Conservation (phyloP, 768 basidiomycete species). For the Fomitopsis pulvina region DNA sequence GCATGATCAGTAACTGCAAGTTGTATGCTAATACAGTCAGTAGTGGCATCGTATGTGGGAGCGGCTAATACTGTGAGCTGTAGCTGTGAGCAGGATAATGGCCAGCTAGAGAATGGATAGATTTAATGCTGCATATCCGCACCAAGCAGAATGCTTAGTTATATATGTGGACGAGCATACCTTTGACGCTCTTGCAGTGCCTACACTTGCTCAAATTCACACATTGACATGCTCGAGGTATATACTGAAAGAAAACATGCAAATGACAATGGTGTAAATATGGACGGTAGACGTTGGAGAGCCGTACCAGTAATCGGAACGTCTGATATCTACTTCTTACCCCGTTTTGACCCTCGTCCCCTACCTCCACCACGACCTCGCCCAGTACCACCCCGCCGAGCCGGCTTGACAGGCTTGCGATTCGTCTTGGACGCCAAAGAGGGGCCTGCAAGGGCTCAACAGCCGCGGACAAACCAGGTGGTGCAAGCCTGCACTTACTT, state of each 20-base stretch:
- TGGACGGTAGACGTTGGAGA: not conserved
- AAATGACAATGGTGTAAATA: not conserved
- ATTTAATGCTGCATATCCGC: no score
- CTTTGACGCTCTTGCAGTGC: no score
- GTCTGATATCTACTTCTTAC: constrained; percentile 36
- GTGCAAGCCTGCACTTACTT: constrained; percentile 33
- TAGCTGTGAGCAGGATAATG: not conserved
- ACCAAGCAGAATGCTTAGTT: no score
- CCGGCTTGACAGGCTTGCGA: constrained; percentile 26
- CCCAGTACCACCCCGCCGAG: constrained; percentile 20
- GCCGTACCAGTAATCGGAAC: no score
- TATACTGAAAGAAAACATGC: no score
- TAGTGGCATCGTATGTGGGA: no score
- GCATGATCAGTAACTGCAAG: not conserved
- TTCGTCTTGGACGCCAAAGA: constrained; percentile 15
- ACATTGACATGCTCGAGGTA: no score
- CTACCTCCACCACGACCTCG: constrained; percentile 24
- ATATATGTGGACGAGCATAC: no score
- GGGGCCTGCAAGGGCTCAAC: not conserved
- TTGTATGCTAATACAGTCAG: no score
- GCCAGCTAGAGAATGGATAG: not conserved
- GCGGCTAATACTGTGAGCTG: not conserved
- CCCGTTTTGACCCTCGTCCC: constrained; percentile 37
- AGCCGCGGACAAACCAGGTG: not conserved
- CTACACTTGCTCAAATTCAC: no score